Percentiles rank a stretch among this genome's conserved stretches.
These are phyloP conservation scores for Ophiocordyceps camponoti-floridani DNA, from an alignment of 2,329 filamentous ascomycete genomes.

Conservation along the genomic window DNA sequence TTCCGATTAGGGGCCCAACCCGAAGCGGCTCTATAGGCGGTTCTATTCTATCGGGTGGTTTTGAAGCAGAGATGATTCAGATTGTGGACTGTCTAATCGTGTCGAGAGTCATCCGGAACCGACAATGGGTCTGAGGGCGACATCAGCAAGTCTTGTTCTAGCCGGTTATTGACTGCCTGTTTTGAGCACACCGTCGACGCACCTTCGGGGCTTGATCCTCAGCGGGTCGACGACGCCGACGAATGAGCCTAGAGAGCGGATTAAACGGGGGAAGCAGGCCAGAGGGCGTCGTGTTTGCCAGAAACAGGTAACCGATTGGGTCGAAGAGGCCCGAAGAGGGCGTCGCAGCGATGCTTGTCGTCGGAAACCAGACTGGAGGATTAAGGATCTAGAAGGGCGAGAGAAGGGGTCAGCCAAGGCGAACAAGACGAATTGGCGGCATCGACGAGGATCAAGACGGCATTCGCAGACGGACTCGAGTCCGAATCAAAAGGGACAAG, in stretches of 20 bases:
- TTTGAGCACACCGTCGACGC: neutral
- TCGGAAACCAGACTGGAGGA: constrained; percentile 32
- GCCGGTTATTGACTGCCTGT: neutral
- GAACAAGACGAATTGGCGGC: neutral
- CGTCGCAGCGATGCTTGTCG: constrained; percentile 23
- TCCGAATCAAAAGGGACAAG: neutral
- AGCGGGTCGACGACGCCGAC: neutral
- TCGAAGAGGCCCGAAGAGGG: constrained; percentile 4
- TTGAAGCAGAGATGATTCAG: constrained; percentile 9
- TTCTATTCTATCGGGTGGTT: neutral
- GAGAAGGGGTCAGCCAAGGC: constrained; percentile 1
- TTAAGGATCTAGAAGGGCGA: constrained; percentile 14
- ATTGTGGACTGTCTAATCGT: constrained; percentile 23
- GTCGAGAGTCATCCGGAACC: constrained; percentile 30
- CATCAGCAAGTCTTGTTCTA: neutral
- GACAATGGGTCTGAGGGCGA: constrained; percentile 2
- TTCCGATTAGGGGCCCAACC: too few relatives aligned
- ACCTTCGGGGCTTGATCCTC: neutral
- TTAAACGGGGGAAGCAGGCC: neutral
- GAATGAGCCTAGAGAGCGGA: constrained; percentile 8
- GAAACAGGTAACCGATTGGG: neutral
- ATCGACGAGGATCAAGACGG: neutral
- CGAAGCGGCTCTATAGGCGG: neutral
- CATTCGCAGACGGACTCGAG: too few relatives aligned
- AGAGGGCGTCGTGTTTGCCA: neutral